Evolutionary conservation across 2,329 filamentous ascomycete genomes (phyloP).

Genomic region (Microcera coccophila): DNA sequence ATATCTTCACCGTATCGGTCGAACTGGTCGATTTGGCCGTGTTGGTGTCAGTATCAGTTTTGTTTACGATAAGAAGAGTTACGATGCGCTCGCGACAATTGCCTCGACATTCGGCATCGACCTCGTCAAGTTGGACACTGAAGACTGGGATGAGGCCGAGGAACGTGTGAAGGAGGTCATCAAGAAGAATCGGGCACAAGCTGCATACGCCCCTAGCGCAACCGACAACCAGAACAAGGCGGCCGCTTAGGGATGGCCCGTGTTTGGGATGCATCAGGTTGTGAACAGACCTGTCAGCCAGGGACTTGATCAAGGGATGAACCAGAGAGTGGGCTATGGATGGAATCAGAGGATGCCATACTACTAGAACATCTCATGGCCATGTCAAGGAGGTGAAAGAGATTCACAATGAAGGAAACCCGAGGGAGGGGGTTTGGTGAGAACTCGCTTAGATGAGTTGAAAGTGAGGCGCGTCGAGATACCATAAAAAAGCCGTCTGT

Average conservation of each 20-base stretch:
- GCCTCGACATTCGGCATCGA: slow-evolving; percentile 75
- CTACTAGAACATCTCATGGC: neutral
- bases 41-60: slow-evolving; percentile 96
- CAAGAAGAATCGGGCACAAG: slow-evolving; percentile 62
- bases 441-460: neutral
- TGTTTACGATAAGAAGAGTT: slow-evolving; percentile 81
- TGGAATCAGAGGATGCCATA: neutral
- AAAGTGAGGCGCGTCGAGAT: slow-evolving; percentile 7
- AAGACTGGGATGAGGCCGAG: slow-evolving; percentile 90
- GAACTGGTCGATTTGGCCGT: slow-evolving; percentile 93
- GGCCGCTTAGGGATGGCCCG: slow-evolving; percentile 29
- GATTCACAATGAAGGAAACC: too few relatives aligned
- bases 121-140: slow-evolving; percentile 74
- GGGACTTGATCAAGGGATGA: neutral
- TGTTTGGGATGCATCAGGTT: slow-evolving; percentile 5
- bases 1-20: slow-evolving; percentile 95
- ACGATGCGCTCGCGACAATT: slow-evolving; percentile 74
- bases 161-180: slow-evolving; percentile 75
- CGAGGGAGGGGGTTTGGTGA: neutral
- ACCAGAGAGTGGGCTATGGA: neutral
- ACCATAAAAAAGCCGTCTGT: slow-evolving; percentile 18
- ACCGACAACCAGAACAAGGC: slow-evolving; percentile 33
- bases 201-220: slow-evolving; percentile 48
- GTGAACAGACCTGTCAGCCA: too few relatives aligned
- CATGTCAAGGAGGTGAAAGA: too few relatives aligned